Evolutionary conservation across 441 rosid species (phyloP).

Genomic region (Populus hybrid): DNA sequence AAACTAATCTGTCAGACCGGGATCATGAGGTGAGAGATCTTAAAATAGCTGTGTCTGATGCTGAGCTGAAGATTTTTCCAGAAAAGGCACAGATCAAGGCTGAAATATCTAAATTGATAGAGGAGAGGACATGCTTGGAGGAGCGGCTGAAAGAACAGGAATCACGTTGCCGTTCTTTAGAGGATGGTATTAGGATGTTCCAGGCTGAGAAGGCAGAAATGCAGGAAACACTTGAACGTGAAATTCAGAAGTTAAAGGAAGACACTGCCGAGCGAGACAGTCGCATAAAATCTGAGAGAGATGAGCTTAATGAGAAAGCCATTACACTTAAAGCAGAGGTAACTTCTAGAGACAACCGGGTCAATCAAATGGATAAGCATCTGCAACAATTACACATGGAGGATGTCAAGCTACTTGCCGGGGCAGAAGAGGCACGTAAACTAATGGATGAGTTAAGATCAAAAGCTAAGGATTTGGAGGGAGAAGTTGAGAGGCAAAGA

Average conservation of each 20-base stretch:
- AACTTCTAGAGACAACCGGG: conserved; percentile 36
- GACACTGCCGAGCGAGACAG: conserved; percentile 38
- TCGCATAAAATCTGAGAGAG: conserved; percentile 35
- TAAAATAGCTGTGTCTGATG: too few relatives aligned
- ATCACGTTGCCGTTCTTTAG: conserved; percentile 61
- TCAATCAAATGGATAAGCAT: conserved; percentile 51
- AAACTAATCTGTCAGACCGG: conserved; percentile 67
- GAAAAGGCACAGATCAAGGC: conserved; percentile 72
- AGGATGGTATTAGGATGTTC: conserved; percentile 62
- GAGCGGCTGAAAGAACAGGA: conserved; percentile 68
- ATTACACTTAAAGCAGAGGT: conserved; percentile 37
- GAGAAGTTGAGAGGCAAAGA: conserved; percentile 61
- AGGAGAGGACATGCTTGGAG: conserved; percentile 37
- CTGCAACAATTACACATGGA: conserved; percentile 57
- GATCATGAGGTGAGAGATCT: too few relatives aligned
- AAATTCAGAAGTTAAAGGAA: conserved; percentile 36
- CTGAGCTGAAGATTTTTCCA: conserved; percentile 76
- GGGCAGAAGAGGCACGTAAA: conserved; percentile 31
- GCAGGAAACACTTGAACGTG: conserved; percentile 40
- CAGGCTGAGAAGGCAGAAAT: conserved; percentile 40
- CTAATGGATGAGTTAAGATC: conserved; percentile 30
- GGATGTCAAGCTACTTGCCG: conserved; percentile 42
- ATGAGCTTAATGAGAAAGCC: conserved; percentile 23
- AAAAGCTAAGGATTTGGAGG: conserved; percentile 42
- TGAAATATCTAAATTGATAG: conserved; percentile 59